Base-by-base conservation (phyloP, 1,139 yeast species). In the Hansenula lynferdii region DNA sequence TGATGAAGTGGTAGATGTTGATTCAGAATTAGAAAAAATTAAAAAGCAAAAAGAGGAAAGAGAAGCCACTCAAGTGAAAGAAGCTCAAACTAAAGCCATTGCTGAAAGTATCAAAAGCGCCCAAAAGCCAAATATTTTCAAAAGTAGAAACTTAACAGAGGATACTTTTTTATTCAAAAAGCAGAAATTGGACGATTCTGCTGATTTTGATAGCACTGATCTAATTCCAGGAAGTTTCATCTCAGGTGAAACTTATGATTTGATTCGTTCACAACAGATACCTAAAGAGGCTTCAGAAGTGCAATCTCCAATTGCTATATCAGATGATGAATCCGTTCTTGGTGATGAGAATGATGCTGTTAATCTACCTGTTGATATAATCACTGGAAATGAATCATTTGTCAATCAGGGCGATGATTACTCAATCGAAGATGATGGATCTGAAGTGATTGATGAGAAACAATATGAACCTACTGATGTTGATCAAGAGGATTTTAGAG, bases 391-490 rank as follows among this genome's bases (percentile, higher is more conserved):
- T 30, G 46, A 56, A 37, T 35, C 51, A 18, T 43, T 58, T 54
- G 34, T 71, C 19, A 49, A 44, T 2, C 42, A 44, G 4, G 47
- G 58, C 12, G 61, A 61, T 28, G 51, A 60, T 12, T 59, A 64
- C 35, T 31, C 39, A 8, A 50, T 72, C 50, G 53, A 39, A 12
- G 69, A 67, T 11, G 64, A 50, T n/a, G n/a, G n/a, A 22, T 42
- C 49, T 24, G 61, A 55, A 11, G 49, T 79, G 14, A 69, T 79
- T 8, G 68, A 73, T 37, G 85, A 80, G 47, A 81, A 78, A 51
- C 83, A 78, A 2, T 83, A 75, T 50, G 94, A 84, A 57, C 92
- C 92, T 0, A 47, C 49, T 17, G 67, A 68, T 39, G 60, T 70
- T 14, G 61, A 61, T 20, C 72, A 64, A 25, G 52, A 62, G 3